These are phyloP conservation scores for Macroventuria anomochaeta DNA, from an alignment of 2,329 filamentous ascomycete species.

Conservation along the genomic window DNA sequence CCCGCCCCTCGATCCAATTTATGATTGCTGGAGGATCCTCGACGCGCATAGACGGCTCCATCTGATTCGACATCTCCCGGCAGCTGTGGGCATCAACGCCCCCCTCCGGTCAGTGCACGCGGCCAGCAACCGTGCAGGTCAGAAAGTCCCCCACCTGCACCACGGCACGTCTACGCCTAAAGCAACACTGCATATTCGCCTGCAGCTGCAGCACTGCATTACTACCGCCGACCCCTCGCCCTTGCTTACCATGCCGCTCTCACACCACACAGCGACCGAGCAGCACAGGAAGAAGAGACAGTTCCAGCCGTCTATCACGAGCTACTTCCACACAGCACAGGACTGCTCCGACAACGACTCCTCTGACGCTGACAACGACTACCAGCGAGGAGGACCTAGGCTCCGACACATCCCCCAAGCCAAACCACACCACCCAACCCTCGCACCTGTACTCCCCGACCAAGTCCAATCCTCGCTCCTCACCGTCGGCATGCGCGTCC, in stretches of 20 bases:
- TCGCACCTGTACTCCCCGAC: conserved; percentile 63
- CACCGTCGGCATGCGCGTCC: conserved; percentile 90
- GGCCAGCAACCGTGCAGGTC: conserved; percentile 7
- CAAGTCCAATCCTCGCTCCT: conserved; percentile 82
- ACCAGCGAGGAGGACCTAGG: conserved; percentile 32
- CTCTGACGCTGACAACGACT: conserved; percentile 25
- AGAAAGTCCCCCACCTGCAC: conserved; percentile 11
- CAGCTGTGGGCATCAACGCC: conserved; percentile 3
- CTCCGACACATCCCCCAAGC: conserved; percentile 20
- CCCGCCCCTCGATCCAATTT: conserved; percentile 8
- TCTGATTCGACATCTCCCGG: conserved; percentile 13
- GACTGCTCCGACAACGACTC: neutral
- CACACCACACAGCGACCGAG: conserved; percentile 22
- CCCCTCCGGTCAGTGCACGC: conserved; percentile 11
- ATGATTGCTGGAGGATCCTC: conserved; percentile 12
- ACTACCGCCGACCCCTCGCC: conserved; percentile 7
- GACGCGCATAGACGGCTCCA: conserved; percentile 8
- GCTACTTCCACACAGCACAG: conserved; percentile 48
- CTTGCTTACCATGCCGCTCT: conserved; percentile 28
- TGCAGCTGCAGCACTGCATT: conserved; percentile 2
- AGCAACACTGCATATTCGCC: conserved; percentile 13
- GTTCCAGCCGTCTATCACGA: conserved; percentile 55
- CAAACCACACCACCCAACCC: conserved; percentile 22
- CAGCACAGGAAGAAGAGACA: conserved; percentile 51
- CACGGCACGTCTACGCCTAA: neutral